Evolutionary conservation across 306 rosid species (phyloP).

Genomic region (Ormosia emarginata): DNA sequence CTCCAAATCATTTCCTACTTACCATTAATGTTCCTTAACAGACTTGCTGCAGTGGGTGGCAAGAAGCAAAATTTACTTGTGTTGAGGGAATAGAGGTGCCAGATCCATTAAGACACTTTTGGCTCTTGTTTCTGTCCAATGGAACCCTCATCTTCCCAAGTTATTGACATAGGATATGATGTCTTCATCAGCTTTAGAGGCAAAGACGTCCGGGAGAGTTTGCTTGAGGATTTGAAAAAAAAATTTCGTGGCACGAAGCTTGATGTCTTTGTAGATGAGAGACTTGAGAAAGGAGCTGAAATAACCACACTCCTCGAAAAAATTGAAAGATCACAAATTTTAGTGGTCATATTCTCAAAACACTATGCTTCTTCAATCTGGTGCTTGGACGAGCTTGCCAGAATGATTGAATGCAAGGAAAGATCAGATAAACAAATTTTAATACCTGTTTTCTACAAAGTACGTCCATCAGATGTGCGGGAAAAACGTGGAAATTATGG

Average conservation of each 20-base stretch:
- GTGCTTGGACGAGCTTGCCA: not conserved
- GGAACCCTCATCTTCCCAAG: not conserved
- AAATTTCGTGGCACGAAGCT: not conserved
- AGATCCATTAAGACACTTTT: too few relatives aligned
- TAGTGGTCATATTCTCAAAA: not conserved
- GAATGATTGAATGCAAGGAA: not conserved
- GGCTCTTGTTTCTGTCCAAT: too few relatives aligned
- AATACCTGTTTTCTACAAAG: not conserved
- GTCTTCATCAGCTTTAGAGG: slow-evolving; percentile 1
- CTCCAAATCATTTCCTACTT: too few relatives aligned
- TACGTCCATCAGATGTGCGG: not conserved
- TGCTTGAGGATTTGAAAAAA: not conserved
- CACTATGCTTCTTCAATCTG: not conserved
- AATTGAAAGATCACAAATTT: not conserved
- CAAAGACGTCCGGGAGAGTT: not conserved
- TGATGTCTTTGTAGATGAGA: not conserved
- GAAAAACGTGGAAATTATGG: not conserved
- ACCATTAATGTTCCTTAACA: not conserved
- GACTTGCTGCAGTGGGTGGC: too few relatives aligned
- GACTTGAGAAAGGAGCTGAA: not conserved
- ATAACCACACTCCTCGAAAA: not conserved
- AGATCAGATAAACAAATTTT: not conserved
- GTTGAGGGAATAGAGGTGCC: too few relatives aligned
- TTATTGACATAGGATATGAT: not conserved
- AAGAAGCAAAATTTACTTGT: too few relatives aligned